Base-by-base conservation (phyloP, 345 rosid species). In the Xanthoceras sorbifolium region DNA sequence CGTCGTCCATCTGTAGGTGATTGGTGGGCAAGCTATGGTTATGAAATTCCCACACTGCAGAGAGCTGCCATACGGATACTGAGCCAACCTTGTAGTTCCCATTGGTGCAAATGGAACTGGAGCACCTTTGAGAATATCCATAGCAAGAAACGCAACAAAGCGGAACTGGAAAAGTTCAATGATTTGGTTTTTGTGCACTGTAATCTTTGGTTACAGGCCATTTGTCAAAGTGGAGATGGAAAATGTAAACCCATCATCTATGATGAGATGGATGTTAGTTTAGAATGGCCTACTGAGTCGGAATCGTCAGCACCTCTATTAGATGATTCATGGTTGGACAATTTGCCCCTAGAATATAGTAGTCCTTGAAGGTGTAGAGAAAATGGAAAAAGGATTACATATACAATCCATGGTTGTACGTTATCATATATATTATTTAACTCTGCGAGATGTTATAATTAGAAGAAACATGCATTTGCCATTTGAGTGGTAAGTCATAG, bases 11-110 rank as follows among this genome's bases (percentile, higher is more conserved):
- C 26, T 69, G 57, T 77, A 88, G 91, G 90, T 83, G 87, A 86
- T 69, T 86, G 91, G 91, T 88, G 91, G 91, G 83, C 87, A 1
- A 83, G 84, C 62, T 86, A 84, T 11, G 86, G 87, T 15, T 82
- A 83, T 18, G 91, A 88, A 76, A 80, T 82, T 64, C 91, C 88
- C 9, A 83, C 84, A 9, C 80, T 86, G 76, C 91, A 88, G 79
- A 82, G 88, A 68, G 80, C 81, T 29, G 91, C 90, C 17, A 74
- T 81, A 22, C 79, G 86, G 74, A 78, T 88, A 40, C 76, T 86
- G 81, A 80, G 86, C 79, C 91, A 88, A 77, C 86, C 87, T 28
- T 88, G 90, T 76, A 83, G 87, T 70, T 82, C 81, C 20, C 79
- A 81, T 44, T 81, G 84, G 84, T 86, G 88, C 82, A 84, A 78